Base-by-base conservation (phyloP, 1,284 basidiomycete species). In the Peniophora sp. region DNA sequence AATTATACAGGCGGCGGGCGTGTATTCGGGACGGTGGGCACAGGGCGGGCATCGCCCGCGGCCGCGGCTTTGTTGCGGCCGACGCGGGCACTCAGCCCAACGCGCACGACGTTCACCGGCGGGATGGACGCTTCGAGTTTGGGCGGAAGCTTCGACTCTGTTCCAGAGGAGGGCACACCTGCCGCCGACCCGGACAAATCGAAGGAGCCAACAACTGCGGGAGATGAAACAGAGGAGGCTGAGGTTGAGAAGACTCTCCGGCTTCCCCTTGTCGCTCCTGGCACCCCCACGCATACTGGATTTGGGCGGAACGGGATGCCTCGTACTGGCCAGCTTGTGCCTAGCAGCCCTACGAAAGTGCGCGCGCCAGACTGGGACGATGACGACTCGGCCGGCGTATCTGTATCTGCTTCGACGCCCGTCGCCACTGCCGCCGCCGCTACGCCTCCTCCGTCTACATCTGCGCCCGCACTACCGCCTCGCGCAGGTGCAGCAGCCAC, bases 301-400 rank as follows among this genome's bases (percentile, higher is more conserved):
- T 67, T 67, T 48, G 64, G 68, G 5, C 59, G 62, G 34, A 58
- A 58, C n/a, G 68, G 61, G 32, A 56, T 71, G 43, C 69, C 70
- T 20, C 66, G 68, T 14, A 70, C 70, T 12, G 64, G 69, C 2
- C 67, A 69, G 5, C 63, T 73, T 39, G 64, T 58, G 48, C 63
- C 66, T 12, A 48, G 49, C 5, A 45, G 51, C 6, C 55, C 51
- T 12, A 43, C 48, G 37, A 41, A 41, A 20, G n/a, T 41, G 5
- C 37, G 15, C n/a, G 37, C 37, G 37, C 37, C 37, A 15, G n/a
- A n/a, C n/a, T 41, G 15, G n/a, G 37, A 41, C 15, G 37, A 41
- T n/a, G 37, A 41, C 5, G 37, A 41, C 15, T 20, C 24, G 11
- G 8, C 42, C 42, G 20, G 42, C 24, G 42, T 22, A 20, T 43